A percentile compares a stretch with the other conserved stretches of the same genome.
Conservation (phyloP, 2,329 filamentous ascomycete genomes). For the Cercospora berteroae region DNA sequence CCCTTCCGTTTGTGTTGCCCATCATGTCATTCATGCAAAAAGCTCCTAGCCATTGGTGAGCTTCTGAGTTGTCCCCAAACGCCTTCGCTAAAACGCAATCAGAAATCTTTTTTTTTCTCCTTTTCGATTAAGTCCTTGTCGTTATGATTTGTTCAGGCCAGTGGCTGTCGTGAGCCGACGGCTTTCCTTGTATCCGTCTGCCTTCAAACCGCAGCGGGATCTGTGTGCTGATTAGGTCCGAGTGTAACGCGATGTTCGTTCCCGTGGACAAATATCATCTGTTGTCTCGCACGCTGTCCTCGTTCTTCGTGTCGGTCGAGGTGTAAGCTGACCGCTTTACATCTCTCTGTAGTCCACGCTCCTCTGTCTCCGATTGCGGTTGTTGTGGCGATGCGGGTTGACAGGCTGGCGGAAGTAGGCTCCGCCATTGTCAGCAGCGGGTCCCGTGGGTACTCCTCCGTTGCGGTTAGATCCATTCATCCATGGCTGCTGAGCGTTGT, state of each 20-base stretch:
- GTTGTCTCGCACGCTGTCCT: neutral
- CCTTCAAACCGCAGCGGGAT: neutral
- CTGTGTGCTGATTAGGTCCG: neutral
- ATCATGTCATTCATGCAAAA: neutral
- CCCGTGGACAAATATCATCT: neutral
- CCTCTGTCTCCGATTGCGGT: conserved; percentile 72
- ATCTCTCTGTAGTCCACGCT: conserved; percentile 91
- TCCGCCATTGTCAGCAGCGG: conserved; percentile 62
- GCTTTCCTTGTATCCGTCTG: neutral
- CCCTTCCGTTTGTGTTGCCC: neutral
- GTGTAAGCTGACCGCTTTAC: conserved; percentile 36
- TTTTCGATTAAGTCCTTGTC: neutral
- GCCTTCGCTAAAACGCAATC: neutral
- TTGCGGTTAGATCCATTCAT: conserved; percentile 57
- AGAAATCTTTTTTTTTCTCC: neutral
- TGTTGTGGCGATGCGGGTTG: conserved; percentile 87
- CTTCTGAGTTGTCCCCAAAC: neutral
- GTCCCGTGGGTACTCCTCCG: conserved; percentile 61
- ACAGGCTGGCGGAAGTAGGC: conserved; percentile 95
- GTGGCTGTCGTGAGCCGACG: neutral
- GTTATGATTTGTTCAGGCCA: neutral
- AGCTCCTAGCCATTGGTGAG: neutral
- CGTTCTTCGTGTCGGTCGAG: neutral
- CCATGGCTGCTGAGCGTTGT: conserved; percentile 34
- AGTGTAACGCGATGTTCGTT: neutral